phyloP scores from a whole-genome alignment of 495 filamentous ascomycete genomes.

The Ramalina intermedia region DNA sequence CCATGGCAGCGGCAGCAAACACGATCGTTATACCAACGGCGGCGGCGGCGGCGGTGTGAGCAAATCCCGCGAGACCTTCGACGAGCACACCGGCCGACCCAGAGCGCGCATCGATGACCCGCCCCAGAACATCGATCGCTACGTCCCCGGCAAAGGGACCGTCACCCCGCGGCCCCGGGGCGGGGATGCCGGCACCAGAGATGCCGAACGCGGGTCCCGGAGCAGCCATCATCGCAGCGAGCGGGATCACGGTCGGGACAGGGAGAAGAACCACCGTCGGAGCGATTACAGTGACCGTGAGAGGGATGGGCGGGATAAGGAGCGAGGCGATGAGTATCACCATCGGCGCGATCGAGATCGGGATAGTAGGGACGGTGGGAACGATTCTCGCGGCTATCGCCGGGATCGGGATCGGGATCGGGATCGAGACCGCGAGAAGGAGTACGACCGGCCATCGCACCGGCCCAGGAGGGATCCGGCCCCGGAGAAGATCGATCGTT shows the following conservation, averaged over 20 bases:
- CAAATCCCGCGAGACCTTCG: neutral
- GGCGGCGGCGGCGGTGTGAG: neutral
- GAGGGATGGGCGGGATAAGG: conserved; percentile 10
- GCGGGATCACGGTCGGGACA: conserved; percentile 16
- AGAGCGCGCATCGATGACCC: conserved; percentile 7
- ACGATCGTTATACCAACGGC: neutral
- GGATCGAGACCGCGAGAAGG: conserved; percentile 21
- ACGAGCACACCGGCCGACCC: conserved; percentile 1
- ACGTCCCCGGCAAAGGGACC: conserved; percentile 25
- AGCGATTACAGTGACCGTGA: conserved; percentile 11
- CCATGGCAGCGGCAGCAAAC: conserved; percentile 1
- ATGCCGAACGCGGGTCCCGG: conserved; percentile 19
- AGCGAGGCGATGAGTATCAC: conserved; percentile 3
- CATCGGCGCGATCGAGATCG: conserved; percentile 19
- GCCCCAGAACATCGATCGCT: conserved; percentile 32
- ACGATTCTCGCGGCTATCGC: neutral
- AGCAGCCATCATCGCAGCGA: conserved; percentile 15
- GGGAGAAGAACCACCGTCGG: conserved; percentile 21
- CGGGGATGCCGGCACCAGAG: conserved; percentile 20
- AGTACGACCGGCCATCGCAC: neutral
- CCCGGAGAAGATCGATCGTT: conserved; percentile 37
- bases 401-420: conserved; percentile 23
- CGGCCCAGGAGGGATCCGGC: conserved; percentile 10
- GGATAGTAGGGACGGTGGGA: conserved; percentile 15
- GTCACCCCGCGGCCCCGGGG: conserved; percentile 10